Conservation (phyloP, 2,329 filamentous ascomycete genomes). For the Diplodia seriata region DNA sequence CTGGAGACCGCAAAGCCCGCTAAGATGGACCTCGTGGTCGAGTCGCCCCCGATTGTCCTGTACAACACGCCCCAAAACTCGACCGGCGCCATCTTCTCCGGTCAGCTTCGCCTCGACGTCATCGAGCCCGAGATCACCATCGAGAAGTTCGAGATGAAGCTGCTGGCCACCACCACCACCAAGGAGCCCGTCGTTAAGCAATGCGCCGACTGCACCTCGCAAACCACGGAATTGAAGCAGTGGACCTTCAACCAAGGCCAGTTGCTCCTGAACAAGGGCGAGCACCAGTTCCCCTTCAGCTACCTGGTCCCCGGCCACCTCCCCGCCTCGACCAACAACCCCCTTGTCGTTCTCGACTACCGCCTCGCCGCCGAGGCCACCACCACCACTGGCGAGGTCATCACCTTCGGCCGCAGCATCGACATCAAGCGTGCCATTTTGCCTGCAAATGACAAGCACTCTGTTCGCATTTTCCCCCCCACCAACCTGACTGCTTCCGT, state of each 20-base stretch:
- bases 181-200: conserved; percentile 83
- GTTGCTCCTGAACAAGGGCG: conserved; percentile 58
- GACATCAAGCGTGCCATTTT: conserved; percentile 80
- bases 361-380: conserved; percentile 64
- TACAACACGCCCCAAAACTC: conserved; percentile 78
- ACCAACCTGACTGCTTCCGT: conserved; percentile 91
- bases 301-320: conserved; percentile 83
- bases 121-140: conserved; percentile 69
- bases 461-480: conserved; percentile 91
- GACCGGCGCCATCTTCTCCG: conserved; percentile 83
- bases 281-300: conserved; percentile 87
- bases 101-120: conserved; percentile 77
- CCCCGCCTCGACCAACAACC: conserved; percentile 80
- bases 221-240: conserved; percentile 74
- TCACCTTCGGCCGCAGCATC: conserved; percentile 72
- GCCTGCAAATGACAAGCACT: conserved; percentile 82
- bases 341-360: conserved; percentile 78
- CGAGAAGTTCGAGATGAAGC: conserved; percentile 73
- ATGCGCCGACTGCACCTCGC: conserved; percentile 77
- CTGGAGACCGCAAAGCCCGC: conserved; percentile 53
- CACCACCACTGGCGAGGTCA: conserved; percentile 65
- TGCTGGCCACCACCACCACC: conserved; percentile 74
- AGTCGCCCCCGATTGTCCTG: conserved; percentile 86
- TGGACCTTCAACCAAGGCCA: conserved; percentile 74
- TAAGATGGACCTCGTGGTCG: conserved; percentile 69